Evolutionary conservation across 2,329 filamentous ascomycete genomes (phyloP).

Genomic region (Thelonectria discophora): DNA sequence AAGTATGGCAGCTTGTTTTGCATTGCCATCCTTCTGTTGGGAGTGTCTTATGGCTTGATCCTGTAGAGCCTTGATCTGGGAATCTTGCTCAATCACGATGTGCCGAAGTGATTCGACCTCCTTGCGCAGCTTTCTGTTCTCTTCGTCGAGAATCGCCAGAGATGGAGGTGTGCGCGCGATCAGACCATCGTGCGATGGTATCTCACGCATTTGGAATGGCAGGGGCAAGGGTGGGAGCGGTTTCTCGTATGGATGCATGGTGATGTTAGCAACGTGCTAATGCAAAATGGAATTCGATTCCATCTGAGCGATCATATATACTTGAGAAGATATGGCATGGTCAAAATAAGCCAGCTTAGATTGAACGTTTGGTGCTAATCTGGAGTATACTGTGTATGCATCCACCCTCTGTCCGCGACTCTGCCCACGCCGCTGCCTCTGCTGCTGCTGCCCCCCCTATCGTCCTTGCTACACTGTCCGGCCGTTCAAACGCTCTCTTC

Average conservation of each 20-base stretch:
- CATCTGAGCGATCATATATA: neutral
- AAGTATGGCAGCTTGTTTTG: neutral
- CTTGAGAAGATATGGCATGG: neutral
- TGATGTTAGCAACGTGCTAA: neutral
- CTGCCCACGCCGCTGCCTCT: neutral
- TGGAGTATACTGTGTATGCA: too few species aligned
- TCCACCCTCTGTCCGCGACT: neutral
- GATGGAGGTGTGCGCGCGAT: neutral
- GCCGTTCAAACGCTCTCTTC: neutral
- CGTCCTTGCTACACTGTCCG: neutral
- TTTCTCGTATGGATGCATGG: neutral
- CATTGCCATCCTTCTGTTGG: neutral
- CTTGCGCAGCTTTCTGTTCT: neutral
- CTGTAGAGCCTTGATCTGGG: neutral
- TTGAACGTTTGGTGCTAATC: neutral
- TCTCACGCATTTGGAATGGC: neutral
- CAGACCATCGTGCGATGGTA: neutral
- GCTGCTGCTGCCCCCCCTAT: neutral
- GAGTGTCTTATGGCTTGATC: neutral
- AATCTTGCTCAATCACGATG: neutral
- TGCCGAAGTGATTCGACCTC: neutral
- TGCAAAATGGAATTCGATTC: neutral
- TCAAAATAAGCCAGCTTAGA: neutral
- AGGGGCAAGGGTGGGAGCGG: neutral
- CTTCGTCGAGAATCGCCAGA: neutral